Conservation (phyloP, 2,329 filamentous ascomycete species). For the Pseudogymnoascus sp. region DNA sequence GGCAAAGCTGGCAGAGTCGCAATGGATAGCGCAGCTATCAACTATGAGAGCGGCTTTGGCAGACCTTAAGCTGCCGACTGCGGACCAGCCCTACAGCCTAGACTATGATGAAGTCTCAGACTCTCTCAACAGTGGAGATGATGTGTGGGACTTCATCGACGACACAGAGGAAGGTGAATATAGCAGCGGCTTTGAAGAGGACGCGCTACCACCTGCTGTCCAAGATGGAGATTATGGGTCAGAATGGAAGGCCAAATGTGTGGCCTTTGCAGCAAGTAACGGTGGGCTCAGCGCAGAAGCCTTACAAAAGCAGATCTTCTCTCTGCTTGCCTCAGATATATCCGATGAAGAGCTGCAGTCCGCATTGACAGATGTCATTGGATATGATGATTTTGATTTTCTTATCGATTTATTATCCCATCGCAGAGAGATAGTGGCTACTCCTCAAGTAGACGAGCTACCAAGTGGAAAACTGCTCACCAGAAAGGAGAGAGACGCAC, state of each 20-base stretch:
- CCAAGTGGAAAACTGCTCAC: constrained; percentile 54
- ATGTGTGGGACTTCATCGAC: constrained; percentile 89
- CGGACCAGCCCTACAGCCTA: constrained; percentile 19
- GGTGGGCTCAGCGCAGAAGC: constrained; percentile 59
- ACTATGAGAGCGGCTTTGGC: constrained; percentile 83
- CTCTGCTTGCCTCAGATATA: constrained; percentile 58
- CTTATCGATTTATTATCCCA: constrained; percentile 83
- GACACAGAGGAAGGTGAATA: constrained; percentile 59
- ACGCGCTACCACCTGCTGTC: constrained; percentile 30
- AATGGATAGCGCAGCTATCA: constrained; percentile 80
- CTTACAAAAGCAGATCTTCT: constrained; percentile 70
- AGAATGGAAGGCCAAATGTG: constrained; percentile 63
- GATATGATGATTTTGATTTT: constrained; percentile 88
- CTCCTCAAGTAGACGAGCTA: constrained; percentile 37
- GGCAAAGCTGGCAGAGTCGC: constrained; percentile 34
- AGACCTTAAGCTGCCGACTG: constrained; percentile 48
- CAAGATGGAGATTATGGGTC: constrained; percentile 40
- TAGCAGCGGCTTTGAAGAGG: constrained; percentile 57
- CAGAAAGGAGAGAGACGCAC: constrained; percentile 68
- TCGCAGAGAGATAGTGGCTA: constrained; percentile 54
- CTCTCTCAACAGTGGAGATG: constrained; percentile 58
- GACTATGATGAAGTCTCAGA: constrained; percentile 47
- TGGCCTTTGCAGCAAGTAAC: constrained; percentile 53
- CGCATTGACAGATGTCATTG: constrained; percentile 78
- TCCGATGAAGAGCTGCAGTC: constrained; percentile 86